Percentiles rank a stretch among this genome's conserved stretches.
Conservation (phyloP, 345 rosid species). For the Hibiscus mutabilis region DNA sequence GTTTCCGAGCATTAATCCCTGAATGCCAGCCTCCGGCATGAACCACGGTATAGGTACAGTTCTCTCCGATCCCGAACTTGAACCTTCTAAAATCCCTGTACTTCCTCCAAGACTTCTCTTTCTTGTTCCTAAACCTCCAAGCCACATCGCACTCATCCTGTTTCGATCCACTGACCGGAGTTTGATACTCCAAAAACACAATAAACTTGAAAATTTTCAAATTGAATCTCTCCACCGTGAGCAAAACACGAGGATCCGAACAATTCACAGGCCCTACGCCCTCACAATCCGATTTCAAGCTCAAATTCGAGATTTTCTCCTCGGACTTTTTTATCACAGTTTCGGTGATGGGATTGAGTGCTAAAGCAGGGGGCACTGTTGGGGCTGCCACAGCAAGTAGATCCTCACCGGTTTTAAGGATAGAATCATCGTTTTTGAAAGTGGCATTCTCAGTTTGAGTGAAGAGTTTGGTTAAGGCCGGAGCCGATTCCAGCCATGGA, state of each 20-base stretch:
- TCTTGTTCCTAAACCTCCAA: slow-evolving; percentile 89
- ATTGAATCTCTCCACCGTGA: slow-evolving; percentile 73
- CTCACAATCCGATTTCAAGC: slow-evolving; percentile 32
- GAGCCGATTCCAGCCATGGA: slow-evolving; percentile 95
- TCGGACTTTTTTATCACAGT: slow-evolving; percentile 41
- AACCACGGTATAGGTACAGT: slow-evolving; percentile 53
- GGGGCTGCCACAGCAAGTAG: slow-evolving; percentile 22
- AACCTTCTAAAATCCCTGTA: slow-evolving; percentile 92
- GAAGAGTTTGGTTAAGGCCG: slow-evolving; percentile 66
- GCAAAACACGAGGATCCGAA: slow-evolving; percentile 69
- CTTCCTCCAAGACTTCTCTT: slow-evolving; percentile 92
- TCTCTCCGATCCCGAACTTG: slow-evolving; percentile 51
- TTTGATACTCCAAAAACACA: slow-evolving; percentile 1
- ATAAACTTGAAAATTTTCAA: slow-evolving; percentile 61
- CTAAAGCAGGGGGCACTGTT: slow-evolving; percentile 19
- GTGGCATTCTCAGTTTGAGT: slow-evolving; percentile 70
- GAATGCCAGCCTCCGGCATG: slow-evolving; percentile 81
- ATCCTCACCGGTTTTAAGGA: slow-evolving; percentile 84
- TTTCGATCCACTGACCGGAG: slow-evolving; percentile 18
- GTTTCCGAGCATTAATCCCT: slow-evolving; percentile 68
- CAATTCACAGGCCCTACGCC: slow-evolving; percentile 58
- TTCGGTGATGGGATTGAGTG: slow-evolving; percentile 36
- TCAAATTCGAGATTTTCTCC: slow-evolving; percentile 35
- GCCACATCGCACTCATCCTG: slow-evolving; percentile 77
- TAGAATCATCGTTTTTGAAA: slow-evolving; percentile 59